Percentiles rank a stretch among this genome's conserved stretches.
Conservation (phyloP, 169 alveolate species). For the Plasmodium vinckei region DNA sequence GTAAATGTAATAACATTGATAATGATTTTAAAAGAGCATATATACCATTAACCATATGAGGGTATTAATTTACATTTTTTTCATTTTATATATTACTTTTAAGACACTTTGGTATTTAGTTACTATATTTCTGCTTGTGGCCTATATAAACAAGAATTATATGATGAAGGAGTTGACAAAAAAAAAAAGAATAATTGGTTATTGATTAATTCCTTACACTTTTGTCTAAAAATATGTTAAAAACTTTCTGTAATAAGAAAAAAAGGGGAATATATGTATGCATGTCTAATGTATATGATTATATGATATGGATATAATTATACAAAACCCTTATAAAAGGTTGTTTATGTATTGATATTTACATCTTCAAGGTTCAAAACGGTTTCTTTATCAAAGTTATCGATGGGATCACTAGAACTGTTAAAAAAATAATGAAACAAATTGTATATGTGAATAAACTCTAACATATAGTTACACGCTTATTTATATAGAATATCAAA, state of each 20-base stretch:
- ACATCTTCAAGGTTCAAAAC: slow-evolving; percentile 67
- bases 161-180: slow-evolving; percentile 5
- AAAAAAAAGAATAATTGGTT: not conserved
- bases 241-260: slow-evolving; percentile 53
- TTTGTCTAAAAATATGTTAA: slow-evolving; percentile 72
- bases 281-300: not conserved
- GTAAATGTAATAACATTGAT: slow-evolving; percentile 6
- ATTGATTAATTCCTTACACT: slow-evolving; percentile 35
- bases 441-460: not conserved
- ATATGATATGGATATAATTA: slow-evolving; percentile 12
- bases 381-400: slow-evolving; percentile 44
- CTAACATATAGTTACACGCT: not conserved
- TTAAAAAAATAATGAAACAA: slow-evolving; percentile 5
- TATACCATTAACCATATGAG: not conserved
- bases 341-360: slow-evolving; percentile 5
- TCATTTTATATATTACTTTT: slow-evolving; percentile 29
- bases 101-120: slow-evolving; percentile 19
- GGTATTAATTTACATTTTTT: not conserved
- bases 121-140: slow-evolving; percentile 15
- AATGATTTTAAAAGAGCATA: not conserved
- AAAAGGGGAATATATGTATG: slow-evolving; percentile 8
- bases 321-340: not conserved
- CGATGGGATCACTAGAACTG: slow-evolving; percentile 46
- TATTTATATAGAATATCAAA: not conserved
- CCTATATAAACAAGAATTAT: slow-evolving; percentile 25